Conservation (phyloP, 495 filamentous ascomycete genomes). For the Monascus purpureus region DNA sequence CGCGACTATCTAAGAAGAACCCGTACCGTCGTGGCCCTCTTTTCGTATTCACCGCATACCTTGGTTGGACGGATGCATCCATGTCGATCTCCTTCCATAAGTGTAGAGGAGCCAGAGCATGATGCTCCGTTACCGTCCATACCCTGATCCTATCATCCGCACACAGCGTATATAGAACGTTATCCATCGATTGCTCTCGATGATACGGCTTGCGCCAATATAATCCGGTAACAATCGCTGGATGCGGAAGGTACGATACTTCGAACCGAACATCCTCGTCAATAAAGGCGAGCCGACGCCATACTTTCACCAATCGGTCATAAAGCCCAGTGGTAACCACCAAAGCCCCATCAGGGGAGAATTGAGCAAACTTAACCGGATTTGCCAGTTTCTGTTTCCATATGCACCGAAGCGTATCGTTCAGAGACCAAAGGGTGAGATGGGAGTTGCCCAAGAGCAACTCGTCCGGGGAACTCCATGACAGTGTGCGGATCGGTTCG, state of each 20-base stretch:
- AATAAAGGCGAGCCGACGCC: constrained; percentile 78
- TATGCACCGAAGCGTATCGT: constrained; percentile 33
- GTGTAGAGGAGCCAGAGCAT: constrained; percentile 55
- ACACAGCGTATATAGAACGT: constrained; percentile 88
- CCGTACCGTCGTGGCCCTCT: constrained; percentile 45
- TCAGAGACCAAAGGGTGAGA: constrained; percentile 56
- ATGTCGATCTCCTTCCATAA: constrained; percentile 80
- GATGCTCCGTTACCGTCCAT: constrained; percentile 67
- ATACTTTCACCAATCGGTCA: constrained; percentile 83
- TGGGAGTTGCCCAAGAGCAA: constrained; percentile 60
- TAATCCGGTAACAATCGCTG: constrained; percentile 59
- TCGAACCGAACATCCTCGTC: constrained; percentile 77
- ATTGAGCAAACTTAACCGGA: constrained; percentile 58
- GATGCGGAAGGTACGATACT: constrained; percentile 79
- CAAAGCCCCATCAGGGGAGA: constrained; percentile 75
- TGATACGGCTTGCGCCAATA: constrained; percentile 73
- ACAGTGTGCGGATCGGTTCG: constrained; percentile 47
- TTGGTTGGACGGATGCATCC: constrained; percentile 52
- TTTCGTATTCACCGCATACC: constrained; percentile 19
- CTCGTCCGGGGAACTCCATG: constrained; percentile 76
- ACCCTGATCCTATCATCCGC: constrained; percentile 70
- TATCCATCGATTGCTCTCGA: constrained; percentile 64
- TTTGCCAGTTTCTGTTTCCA: constrained; percentile 67
- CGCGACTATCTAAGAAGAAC: constrained; percentile 72
- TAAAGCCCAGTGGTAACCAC: constrained; percentile 70